Evolutionary conservation across 345 rosid species (phyloP), one percentile per base, ranked within the genome.

Genomic region (Aurinia saxatilis): DNA sequence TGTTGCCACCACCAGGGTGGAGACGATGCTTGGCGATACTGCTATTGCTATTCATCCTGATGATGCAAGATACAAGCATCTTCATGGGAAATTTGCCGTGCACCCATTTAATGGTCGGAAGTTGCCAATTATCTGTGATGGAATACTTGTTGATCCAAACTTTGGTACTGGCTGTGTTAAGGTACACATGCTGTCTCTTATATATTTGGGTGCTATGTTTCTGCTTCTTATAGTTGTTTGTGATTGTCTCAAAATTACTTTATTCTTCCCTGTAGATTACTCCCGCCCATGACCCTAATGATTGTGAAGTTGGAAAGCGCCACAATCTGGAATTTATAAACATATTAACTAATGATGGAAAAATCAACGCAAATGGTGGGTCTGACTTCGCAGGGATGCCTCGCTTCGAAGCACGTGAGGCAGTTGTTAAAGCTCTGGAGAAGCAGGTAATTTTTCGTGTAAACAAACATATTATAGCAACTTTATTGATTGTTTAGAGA

Each of bases 81-180:
- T 90, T 69, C 97, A 82, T 52, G 86, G 81, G 11, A 78, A 80
- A 66, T 84, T 51, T 69, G 97, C 83, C 25, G 58, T 78, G 41
- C 97, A 90, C 60, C 97, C 97, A 1, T 90, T 90, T 63, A 90
- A 71, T 40, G 86, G 97, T 49, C 77, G 95, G 50, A 90, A 78
- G 70, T 79, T 85, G 36, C 97, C 82, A 5, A 78, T 90, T 17
- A 60, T 90, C 38, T 80, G 90, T 57, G 95, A 90, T 69, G 76
- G 70, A 14, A 68, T 76, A 31, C 85, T 85, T 53, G 95, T 86
- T 67, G 91, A 90, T 77, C 90, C 82, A 1, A 74, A 48, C 7
- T 74, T 85, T 60, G 95, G 95, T 45, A 84, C 97, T 60, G 97
- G 97, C 49, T 91, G 90, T 66, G 92, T 90, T 33, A 89, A 91